These are phyloP conservation scores for Capillidium heterosporum DNA, from an alignment of 371 early-diverging fungal species.

Conservation along the genomic window DNA sequence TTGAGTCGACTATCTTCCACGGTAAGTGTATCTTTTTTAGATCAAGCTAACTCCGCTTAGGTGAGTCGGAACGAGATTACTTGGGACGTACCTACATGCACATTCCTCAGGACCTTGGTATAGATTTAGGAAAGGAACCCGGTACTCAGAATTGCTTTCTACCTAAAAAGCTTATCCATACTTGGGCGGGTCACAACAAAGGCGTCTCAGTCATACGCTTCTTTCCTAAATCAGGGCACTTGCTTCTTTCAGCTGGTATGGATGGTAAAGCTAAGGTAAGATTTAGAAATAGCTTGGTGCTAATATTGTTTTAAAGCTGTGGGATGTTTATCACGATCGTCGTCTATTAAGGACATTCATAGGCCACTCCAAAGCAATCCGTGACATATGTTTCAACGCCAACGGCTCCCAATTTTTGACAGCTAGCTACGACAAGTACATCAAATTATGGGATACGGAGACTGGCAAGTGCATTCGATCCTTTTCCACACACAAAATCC, in stretches of 20 bases:
- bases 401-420: slow-evolving; percentile 72
- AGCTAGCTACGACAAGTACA: slow-evolving; percentile 74
- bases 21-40: slow-evolving; percentile 17
- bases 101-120: slow-evolving; percentile 68
- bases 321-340: slow-evolving; percentile 86
- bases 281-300: not conserved
- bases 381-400: slow-evolving; percentile 79
- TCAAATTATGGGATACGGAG: slow-evolving; percentile 95
- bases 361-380: slow-evolving; percentile 84
- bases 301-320: slow-evolving; percentile 28
- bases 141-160: slow-evolving; percentile 64
- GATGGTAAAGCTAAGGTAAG: slow-evolving; percentile 75
- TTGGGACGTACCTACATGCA: slow-evolving; percentile 89
- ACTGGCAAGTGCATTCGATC: slow-evolving; percentile 66
- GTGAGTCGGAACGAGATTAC: slow-evolving; percentile 64
- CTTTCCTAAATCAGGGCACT: slow-evolving; percentile 77
- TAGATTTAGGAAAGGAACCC: slow-evolving; percentile 49
- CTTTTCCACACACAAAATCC: slow-evolving; percentile 61
- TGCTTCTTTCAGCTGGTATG: slow-evolving; percentile 80
- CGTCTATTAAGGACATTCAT: slow-evolving; percentile 61
- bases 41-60: slow-evolving; percentile 7
- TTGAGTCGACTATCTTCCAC: slow-evolving; percentile 57
- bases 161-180: slow-evolving; percentile 72
- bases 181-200: slow-evolving; percentile 84
- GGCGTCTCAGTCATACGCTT: slow-evolving; percentile 82